Evolutionary conservation across 768 basidiomycete species (phyloP), one percentile per base, ranked within the genome.

Genomic region (Pleurotus platypus): DNA sequence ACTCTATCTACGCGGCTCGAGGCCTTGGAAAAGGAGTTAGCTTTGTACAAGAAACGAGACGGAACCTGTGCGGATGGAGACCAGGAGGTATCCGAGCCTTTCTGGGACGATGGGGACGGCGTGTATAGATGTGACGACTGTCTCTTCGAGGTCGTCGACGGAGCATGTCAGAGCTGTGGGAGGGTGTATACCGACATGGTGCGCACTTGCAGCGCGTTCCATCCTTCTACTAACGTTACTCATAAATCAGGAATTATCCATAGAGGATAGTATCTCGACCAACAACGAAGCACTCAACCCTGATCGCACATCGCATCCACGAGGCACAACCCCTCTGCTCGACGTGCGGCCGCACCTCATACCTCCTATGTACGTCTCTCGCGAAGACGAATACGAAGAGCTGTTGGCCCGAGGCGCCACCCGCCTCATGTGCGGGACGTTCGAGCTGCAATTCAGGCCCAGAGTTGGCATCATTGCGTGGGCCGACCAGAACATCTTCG

Each of bases 371-470:
- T 62, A 58, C 51, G 24, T 43, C 3, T 9, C 38, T 35, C 61
- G 63, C 18, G 20, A 38, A 5, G 60, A 65, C 0, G 68, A 73
- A 58, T 76, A 71, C 60, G 49, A 51, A 6, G 60, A 66, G 18
- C 67, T 74, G 2, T 57, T 70, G 12, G 58, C 53, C 24, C 70
- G 72, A 13, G 75, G 72, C 1, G 72, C 71, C 11, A 71, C 70
- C 2, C 67, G 64, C 24, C 60, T 67, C 40, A 77, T 77, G 75
- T 74, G 72, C 62, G 69, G 71, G 56, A 67, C 66, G 0, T 75
- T 74, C 61, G 38, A 67, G 20, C 69, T 76, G 7, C 62, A 69
- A 56, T 75, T 67, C 53, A 60, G 61, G 15, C 5, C 58, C 1
- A 49, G 63, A 22, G 46, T 20, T 3, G 74, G 76, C 0, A 78